Evolutionary conservation across 257 asterid species (phyloP).

Genomic region (Paulownia fortunei): DNA sequence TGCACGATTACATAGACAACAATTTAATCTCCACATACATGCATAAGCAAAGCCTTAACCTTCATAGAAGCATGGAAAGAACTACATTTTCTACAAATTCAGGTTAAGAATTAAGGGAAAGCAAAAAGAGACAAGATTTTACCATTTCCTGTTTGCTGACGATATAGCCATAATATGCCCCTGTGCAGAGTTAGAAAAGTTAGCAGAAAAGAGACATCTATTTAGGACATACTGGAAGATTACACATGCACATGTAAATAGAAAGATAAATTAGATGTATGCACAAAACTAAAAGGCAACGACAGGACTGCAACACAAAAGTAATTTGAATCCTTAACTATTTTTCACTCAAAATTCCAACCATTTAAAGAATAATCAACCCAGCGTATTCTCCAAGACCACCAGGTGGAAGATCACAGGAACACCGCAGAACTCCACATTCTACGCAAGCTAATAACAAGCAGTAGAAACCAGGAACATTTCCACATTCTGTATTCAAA

Average conservation of each 20-base stretch:
- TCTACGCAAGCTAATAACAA: background rate
- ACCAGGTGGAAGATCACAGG: background rate
- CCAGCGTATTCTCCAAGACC: background rate
- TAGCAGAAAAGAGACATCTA: background rate
- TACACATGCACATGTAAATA: background rate
- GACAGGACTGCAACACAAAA: background rate
- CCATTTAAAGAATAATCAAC: background rate
- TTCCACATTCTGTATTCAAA: background rate
- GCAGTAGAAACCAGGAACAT: background rate
- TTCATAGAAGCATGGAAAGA: background rate
- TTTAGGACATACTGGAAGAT: background rate
- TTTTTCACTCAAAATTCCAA: background rate
- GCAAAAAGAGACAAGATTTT: background rate
- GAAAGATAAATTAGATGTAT: background rate
- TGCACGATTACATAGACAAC: background rate
- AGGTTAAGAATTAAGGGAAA: background rate
- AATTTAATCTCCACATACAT: background rate
- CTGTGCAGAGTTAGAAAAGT: conserved; percentile 1
- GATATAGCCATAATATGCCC: conserved; percentile 10
- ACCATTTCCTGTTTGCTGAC: conserved; percentile 13
- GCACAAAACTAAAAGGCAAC: background rate
- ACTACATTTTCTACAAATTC: background rate
- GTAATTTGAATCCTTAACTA: background rate
- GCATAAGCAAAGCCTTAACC: background rate
- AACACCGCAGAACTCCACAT: background rate